Conservation (phyloP, 2,329 filamentous ascomycete genomes). For the Colletotrichum zoysiae region DNA sequence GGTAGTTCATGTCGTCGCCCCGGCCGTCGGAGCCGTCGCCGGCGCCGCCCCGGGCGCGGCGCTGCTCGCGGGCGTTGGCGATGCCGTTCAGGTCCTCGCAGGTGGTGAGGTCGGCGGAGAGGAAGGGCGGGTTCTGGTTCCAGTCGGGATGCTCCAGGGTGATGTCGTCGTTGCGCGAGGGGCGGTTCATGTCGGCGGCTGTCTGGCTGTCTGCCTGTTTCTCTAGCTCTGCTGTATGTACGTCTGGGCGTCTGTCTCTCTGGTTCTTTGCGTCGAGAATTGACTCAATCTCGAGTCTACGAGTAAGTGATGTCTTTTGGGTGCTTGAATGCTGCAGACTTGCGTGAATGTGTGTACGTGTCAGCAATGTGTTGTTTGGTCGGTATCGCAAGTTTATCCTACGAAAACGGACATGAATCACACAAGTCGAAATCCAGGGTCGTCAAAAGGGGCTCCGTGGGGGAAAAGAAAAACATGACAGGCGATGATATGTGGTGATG, state of each 20-base stretch:
- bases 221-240: neutral
- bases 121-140: conserved; percentile 66
- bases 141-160: conserved; percentile 61
- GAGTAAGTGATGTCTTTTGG: neutral
- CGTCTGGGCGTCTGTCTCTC: too few relatives aligned
- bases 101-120: conserved; percentile 63
- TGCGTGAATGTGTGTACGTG: neutral
- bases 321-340: neutral
- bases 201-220: neutral
- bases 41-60: conserved; percentile 52
- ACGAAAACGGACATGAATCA: conserved; percentile 15
- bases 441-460: neutral
- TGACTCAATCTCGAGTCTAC: neutral
- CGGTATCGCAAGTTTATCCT: neutral
- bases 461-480: neutral
- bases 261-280: neutral
- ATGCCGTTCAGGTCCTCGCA: conserved; percentile 68
- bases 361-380: neutral
- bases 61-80: conserved; percentile 62
- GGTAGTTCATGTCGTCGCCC: conserved; percentile 42
- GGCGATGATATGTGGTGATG: conserved; percentile 22
- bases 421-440: conserved; percentile 4
- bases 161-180: conserved; percentile 66
- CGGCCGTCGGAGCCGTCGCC: conserved; percentile 42
- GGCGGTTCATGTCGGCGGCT: conserved; percentile 62